Evolutionary conservation across 1,284 basidiomycete species (phyloP), one percentile per base, ranked within the genome.

Genomic region (Exobasidium cylindrosporum): DNA sequence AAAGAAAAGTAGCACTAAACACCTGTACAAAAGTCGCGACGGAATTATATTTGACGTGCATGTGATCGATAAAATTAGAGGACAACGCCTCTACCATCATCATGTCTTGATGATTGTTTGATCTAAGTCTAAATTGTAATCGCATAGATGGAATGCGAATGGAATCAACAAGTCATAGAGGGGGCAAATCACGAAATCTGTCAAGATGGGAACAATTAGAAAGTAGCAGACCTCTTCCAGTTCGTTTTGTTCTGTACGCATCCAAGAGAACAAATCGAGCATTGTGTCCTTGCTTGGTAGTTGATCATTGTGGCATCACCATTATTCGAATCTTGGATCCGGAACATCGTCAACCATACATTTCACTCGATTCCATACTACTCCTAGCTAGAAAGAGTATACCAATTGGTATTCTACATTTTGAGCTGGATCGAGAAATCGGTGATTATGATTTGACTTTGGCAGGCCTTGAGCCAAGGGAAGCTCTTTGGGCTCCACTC

Each of bases 261-360:
- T 58, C 57, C 17, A n/a, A 30, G 11, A 26, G 45, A 31, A 46
- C 57, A 21, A 30, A 30, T 28, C 10, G 43, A 4, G 17, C 26
- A 14, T 26, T 58, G 14, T 58, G 57, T 29, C 57, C 57, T 17
- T 46, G 24, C 14, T 52, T 58, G 11, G 14, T 17, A 14, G 57
- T 47, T 23, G 7, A 21, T n/a, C 46, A 49, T 24, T 23, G 3
- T n/a, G 32, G 32, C 26, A n/a, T 49, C 32, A 24, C 10, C 24
- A n/a, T 58, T 3, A n/a, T 58, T 28, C 57, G 57, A 6, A 58
- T 58, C 2, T 24, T 58, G 10, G 57, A 58, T 47, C 57, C 57
- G 7, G 57, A 58, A 52, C 46, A 58, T 28, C 24, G 24, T 3
- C 46, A 58, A 45, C 57, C 57, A 14, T 58, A 23, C 26, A 24